phyloP scores from a whole-genome alignment of 116 monocot genomes.

The Papilionanthe hybrid region DNA sequence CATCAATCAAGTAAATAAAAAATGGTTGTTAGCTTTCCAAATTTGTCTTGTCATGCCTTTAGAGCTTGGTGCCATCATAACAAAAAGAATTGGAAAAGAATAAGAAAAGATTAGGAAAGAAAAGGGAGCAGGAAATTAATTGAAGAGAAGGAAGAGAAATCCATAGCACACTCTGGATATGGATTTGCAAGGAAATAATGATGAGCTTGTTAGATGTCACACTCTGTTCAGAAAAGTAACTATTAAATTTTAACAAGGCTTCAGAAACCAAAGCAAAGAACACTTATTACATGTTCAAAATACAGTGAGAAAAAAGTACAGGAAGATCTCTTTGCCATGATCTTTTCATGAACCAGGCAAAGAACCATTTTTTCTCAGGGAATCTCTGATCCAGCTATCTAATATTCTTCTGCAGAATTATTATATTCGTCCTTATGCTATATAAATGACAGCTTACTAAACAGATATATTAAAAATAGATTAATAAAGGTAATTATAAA shows the following conservation, averaged over 20 bases:
- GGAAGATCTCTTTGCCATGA: conserved; percentile 7
- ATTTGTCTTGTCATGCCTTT: conserved; percentile 11
- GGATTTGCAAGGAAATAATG: conserved; percentile 2
- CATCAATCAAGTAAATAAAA: conserved; percentile 9
- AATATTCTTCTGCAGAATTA: conserved; percentile 1
- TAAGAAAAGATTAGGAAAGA: neutral
- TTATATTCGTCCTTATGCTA: neutral
- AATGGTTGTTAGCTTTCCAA: conserved; percentile 1
- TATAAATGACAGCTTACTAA: neutral
- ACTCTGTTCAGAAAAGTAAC: neutral
- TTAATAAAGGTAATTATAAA: neutral
- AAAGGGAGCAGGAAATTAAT: conserved; percentile 9
- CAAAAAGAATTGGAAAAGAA: neutral
- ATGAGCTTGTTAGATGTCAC: conserved; percentile 4
- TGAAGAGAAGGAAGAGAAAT: conserved; percentile 6
- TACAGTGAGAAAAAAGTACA: neutral
- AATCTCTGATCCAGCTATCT: conserved; percentile 3
- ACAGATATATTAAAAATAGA: neutral
- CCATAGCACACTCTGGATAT: neutral
- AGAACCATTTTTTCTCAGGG: neutral
- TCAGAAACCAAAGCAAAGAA: neutral
- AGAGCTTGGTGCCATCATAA: conserved; percentile 18
- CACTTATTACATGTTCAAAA: neutral
- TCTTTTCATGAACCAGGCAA: conserved; percentile 7
- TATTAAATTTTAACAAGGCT: neutral